A percentile compares a stretch with the other conserved stretches of the same genome.
phyloP scores from a whole-genome alignment of 345 rosid species.

The Aegle marmelos region DNA sequence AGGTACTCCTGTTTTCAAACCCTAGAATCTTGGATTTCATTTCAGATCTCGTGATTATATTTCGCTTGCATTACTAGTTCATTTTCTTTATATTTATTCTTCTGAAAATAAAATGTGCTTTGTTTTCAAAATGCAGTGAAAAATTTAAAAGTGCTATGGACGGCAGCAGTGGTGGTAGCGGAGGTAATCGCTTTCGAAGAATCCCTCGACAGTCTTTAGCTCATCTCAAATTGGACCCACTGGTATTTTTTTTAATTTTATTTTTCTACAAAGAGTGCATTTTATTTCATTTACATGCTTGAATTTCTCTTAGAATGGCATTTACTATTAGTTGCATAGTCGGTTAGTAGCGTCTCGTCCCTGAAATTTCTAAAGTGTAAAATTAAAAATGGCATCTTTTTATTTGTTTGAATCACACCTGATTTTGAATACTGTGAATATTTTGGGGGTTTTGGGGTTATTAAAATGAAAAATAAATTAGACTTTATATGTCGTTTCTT shows the following conservation, averaged over 20 bases:
- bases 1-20: slow-evolving; percentile 1
- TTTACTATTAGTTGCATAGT: not conserved
- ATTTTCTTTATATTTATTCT: not conserved
- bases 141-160: slow-evolving; percentile 25
- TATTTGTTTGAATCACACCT: not conserved
- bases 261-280: not conserved
- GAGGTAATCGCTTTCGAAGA: slow-evolving; percentile 54
- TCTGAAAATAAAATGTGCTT: not conserved
- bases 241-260: slow-evolving; percentile 28
- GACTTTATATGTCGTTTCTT: not conserved
- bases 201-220: slow-evolving; percentile 46
- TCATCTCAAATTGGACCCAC: slow-evolving; percentile 54
- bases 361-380: not conserved
- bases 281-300: not conserved
- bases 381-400: not conserved
- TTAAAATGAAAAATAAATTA: not conserved
- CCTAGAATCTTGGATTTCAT: not conserved
- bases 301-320: not conserved
- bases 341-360: not conserved
- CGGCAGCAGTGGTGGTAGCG: slow-evolving; percentile 16
- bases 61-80: not conserved
- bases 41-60: slow-evolving; percentile 1
- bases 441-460: not conserved
- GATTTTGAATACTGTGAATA: not conserved
- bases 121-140: not conserved